Evolutionary conservation across 2,329 filamentous ascomycete species (phyloP).

Genomic region (Bertia moriformis): DNA sequence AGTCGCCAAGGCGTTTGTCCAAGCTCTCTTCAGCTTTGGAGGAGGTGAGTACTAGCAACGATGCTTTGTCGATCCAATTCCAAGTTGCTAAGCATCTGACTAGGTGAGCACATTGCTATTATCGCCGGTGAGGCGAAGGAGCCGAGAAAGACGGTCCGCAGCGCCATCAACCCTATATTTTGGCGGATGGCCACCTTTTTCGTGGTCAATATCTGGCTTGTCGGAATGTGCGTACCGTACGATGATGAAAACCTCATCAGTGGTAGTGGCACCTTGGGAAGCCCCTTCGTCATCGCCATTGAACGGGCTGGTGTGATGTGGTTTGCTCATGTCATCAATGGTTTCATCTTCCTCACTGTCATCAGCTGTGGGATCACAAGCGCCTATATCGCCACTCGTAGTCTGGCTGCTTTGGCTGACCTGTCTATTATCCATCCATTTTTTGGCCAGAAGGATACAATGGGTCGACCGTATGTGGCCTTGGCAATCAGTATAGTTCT

Average conservation of each 20-base stretch:
- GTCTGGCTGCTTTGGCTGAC: constrained; percentile 14
- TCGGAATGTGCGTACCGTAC: constrained; percentile 16
- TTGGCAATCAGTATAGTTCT: constrained; percentile 11
- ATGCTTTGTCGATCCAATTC: constrained; percentile 7
- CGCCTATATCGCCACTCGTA: constrained; percentile 15
- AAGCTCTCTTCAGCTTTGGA: constrained; percentile 16
- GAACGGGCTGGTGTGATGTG: constrained; percentile 13
- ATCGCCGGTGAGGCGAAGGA: constrained; percentile 15
- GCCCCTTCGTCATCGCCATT: constrained; percentile 6
- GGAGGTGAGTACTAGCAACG: constrained; percentile 10
- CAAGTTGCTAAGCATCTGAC: too few species aligned
- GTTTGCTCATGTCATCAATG: constrained; percentile 15
- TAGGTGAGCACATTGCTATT: constrained; percentile 16
- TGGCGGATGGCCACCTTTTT: constrained; percentile 16
- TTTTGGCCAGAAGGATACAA: constrained; percentile 9
- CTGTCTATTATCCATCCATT: constrained; percentile 9
- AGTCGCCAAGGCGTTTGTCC: constrained; percentile 16
- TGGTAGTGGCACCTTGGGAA: constrained; percentile 11
- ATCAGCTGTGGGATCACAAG: constrained; percentile 17
- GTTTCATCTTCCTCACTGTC: constrained; percentile 17
- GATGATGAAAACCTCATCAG: constrained; percentile 12
- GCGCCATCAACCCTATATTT: constrained; percentile 14
- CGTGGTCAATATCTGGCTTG: constrained; percentile 17
- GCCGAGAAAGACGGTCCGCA: constrained; percentile 13
- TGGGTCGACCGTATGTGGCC: constrained; percentile 14